Percentiles rank a stretch among this genome's conserved stretches.
Evolutionary conservation across 2,329 filamentous ascomycete genomes (phyloP).

Genomic region (Zarea fungicola): DNA sequence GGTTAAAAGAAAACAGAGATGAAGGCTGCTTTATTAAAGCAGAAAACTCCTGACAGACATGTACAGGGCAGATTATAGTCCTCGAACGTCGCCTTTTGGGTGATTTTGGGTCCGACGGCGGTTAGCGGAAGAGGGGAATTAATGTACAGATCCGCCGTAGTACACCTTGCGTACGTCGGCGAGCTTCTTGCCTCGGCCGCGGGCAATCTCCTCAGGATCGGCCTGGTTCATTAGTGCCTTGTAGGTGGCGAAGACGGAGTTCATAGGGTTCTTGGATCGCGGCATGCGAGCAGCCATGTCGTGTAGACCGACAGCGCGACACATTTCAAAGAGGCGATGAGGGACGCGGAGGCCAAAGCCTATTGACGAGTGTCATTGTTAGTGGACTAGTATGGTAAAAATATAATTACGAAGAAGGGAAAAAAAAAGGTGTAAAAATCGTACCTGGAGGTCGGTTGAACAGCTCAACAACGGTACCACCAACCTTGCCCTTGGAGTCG

Average conservation of each 20-base stretch:
- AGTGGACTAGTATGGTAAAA: background rate
- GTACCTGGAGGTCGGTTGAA: slow-evolving; percentile 82
- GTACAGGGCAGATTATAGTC: background rate
- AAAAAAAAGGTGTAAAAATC: slow-evolving; percentile 20
- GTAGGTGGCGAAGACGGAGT: slow-evolving; percentile 88
- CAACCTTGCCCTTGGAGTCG: slow-evolving; percentile 75
- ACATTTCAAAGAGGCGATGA: slow-evolving; percentile 90
- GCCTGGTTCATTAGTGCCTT: slow-evolving; percentile 77
- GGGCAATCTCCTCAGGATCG: slow-evolving; percentile 83
- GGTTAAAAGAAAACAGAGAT: background rate
- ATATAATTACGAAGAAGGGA: slow-evolving; percentile 15
- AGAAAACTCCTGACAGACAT: background rate
- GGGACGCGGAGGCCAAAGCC: slow-evolving; percentile 93
- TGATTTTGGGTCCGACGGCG: background rate
- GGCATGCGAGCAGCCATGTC: slow-evolving; percentile 81
- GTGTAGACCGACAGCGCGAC: slow-evolving; percentile 75
- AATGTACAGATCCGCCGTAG: slow-evolving; percentile 73
- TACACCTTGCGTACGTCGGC: slow-evolving; percentile 97
- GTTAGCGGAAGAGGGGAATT: slow-evolving; percentile 20
- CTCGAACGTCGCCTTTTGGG: background rate
- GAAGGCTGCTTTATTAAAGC: background rate
- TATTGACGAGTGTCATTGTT: slow-evolving; percentile 30
- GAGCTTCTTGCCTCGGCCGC: slow-evolving; percentile 86
- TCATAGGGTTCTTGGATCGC: slow-evolving; percentile 92
- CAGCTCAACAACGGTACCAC: slow-evolving; percentile 79